Evolutionary conservation across 2,329 filamentous ascomycete species (phyloP).

Genomic region (Lasiodiplodia citricola): DNA sequence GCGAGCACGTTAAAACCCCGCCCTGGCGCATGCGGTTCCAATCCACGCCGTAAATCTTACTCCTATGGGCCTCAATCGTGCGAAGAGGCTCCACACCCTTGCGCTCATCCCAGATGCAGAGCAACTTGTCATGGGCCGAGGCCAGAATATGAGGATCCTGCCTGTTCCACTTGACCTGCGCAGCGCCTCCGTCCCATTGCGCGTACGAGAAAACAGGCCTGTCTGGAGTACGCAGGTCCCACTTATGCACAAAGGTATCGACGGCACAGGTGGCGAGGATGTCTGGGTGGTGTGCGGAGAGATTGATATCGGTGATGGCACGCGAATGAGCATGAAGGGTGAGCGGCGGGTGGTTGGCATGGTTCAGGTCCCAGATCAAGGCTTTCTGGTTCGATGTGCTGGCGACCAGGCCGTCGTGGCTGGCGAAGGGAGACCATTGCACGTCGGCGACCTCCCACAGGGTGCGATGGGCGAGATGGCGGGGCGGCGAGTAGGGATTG

Average conservation of each 20-base stretch:
- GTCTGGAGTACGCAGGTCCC: conserved; percentile 79
- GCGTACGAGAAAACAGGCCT: conserved; percentile 65
- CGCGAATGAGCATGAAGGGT: conserved; percentile 84
- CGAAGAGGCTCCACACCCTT: conserved; percentile 77
- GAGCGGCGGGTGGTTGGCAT: conserved; percentile 24
- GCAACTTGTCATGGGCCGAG: conserved; percentile 85
- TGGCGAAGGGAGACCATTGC: conserved; percentile 94
- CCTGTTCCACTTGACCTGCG: conserved; percentile 93
- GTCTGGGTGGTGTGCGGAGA: conserved; percentile 90
- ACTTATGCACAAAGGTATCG: conserved; percentile 90
- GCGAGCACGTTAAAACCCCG: conserved; percentile 82
- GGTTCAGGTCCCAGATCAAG: conserved; percentile 88
- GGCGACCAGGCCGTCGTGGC: conserved; percentile 88
- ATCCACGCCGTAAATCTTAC: conserved; percentile 94
- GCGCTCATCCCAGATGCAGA: conserved; percentile 90
- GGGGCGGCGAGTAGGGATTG: conserved; percentile 83
- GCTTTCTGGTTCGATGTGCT: conserved; percentile 95
- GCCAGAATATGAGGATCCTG: conserved; percentile 86
- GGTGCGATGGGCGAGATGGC: conserved; percentile 81
- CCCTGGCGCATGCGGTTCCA: conserved; percentile 82
- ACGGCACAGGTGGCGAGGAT: conserved; percentile 88
- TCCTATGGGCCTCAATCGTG: conserved; percentile 85
- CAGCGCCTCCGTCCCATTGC: conserved; percentile 84
- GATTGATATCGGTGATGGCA: conserved; percentile 95
- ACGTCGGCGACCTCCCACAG: conserved; percentile 97